Conservation (phyloP, 805 yeast species). For the Metschnikowia hibisci region DNA sequence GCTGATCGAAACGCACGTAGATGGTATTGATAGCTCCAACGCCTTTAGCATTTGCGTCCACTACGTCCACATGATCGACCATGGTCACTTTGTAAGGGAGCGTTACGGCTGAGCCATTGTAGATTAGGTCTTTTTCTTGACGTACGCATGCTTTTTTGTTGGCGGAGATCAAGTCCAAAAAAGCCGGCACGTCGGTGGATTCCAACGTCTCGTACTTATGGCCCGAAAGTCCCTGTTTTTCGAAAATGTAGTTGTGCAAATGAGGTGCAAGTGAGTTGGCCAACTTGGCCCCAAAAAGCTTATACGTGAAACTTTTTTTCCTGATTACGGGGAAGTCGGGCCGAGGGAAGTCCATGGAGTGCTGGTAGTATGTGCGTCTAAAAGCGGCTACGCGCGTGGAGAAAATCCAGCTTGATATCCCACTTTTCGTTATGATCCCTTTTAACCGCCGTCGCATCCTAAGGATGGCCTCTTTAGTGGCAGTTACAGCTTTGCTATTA, state of each 20-base stretch:
- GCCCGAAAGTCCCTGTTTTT: conserved; percentile 17
- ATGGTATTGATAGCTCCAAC: conserved; percentile 35
- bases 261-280: conserved; percentile 26
- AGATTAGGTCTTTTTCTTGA: conserved; percentile 10
- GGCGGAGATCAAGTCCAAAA: conserved; percentile 16
- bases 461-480: background rate
- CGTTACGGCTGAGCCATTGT: conserved; percentile 28
- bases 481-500: no score
- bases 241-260: conserved; percentile 24
- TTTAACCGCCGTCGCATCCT: background rate
- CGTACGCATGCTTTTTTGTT: conserved; percentile 9
- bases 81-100: conserved; percentile 31
- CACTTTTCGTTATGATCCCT: background rate
- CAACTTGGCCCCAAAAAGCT: conserved; percentile 24
- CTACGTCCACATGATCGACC: conserved; percentile 23
- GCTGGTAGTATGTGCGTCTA: background rate
- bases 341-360: background rate
- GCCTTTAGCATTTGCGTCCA: conserved; percentile 27
- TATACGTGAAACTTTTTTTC: conserved; percentile 12
- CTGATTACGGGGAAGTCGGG: conserved; percentile 13
- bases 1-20: conserved; percentile 20
- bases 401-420: background rate
- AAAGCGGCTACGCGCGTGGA: background rate
- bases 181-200: conserved; percentile 19
- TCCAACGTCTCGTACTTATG: conserved; percentile 25